A percentile compares a stretch with the other conserved stretches of the same genome.
phyloP scores from a whole-genome alignment of 805 yeast genomes.

The Clavispora vitiphila region DNA sequence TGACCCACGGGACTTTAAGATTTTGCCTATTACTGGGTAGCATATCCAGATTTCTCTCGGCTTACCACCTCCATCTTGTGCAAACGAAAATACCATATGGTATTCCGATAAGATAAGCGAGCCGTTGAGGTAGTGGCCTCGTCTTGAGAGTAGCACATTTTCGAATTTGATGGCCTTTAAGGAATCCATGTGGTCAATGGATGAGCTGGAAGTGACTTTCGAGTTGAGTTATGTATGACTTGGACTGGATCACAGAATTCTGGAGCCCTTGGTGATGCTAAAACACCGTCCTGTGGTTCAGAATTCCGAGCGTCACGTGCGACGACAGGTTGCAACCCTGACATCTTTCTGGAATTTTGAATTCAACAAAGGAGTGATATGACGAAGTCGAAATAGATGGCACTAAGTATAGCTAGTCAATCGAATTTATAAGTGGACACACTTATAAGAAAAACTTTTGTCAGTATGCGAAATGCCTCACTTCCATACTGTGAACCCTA shows the following conservation, averaged over 20 bases:
- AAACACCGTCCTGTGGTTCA: background rate
- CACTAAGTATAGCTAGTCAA: no score
- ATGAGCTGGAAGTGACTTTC: background rate
- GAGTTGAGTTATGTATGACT: background rate
- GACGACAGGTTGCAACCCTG: background rate
- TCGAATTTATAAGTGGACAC: no score
- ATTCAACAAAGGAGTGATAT: no score
- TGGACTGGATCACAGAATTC: background rate
- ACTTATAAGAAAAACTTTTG: no score
- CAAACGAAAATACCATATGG: conserved; percentile 38
- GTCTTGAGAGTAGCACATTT: conserved; percentile 32
- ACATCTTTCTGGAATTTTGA: no score
- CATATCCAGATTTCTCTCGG: conserved; percentile 83
- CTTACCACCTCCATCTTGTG: conserved; percentile 5
- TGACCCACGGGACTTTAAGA: conserved; percentile 54
- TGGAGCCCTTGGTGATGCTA: background rate
- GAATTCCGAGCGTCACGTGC: background rate
- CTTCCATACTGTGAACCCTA: no score
- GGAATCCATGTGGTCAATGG: conserved; percentile 22
- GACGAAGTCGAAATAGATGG: no score
- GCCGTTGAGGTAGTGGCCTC: conserved; percentile 35
- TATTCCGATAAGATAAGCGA: conserved; percentile 30
- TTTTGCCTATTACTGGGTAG: conserved; percentile 73
- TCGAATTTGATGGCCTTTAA: conserved; percentile 28
- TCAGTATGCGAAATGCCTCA: no score